Conservation (phyloP, 148 eudicot genomes). For the Camellia lanceoleosa region DNA sequence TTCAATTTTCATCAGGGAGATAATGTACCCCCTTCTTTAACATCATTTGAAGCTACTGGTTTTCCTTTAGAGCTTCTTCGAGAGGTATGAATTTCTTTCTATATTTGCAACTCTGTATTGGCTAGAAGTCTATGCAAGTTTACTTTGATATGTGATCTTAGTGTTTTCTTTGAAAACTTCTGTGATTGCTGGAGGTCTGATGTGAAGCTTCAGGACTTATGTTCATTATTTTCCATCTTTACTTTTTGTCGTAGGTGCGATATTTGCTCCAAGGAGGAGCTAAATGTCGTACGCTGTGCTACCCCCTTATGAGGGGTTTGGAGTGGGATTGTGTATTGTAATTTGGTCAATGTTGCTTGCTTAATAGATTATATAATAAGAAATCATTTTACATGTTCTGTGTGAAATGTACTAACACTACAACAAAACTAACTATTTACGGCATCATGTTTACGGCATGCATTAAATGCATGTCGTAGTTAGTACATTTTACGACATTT, state of each 20-base stretch:
- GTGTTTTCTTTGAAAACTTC: slow-evolving; percentile 30
- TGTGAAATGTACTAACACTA: too few species aligned
- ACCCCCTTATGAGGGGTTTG: slow-evolving; percentile 68
- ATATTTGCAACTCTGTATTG: slow-evolving; percentile 20
- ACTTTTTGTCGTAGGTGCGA: slow-evolving; percentile 97
- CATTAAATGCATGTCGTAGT: too few species aligned
- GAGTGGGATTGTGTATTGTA: too few species aligned
- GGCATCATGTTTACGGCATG: too few species aligned
- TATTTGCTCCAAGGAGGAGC: slow-evolving; percentile 99
- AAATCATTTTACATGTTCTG: too few species aligned
- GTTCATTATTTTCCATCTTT: slow-evolving; percentile 47
- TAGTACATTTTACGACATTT: too few species aligned
- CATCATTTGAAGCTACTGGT: slow-evolving; percentile 75
- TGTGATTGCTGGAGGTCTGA: slow-evolving; percentile 44
- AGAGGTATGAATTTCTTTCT: slow-evolving; percentile 54
- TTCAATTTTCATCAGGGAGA: slow-evolving; percentile 52
- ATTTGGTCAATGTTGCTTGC: too few species aligned
- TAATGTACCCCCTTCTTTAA: slow-evolving; percentile 70
- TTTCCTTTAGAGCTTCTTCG: slow-evolving; percentile 75
- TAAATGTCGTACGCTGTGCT: slow-evolving; percentile 95
- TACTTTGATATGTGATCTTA: slow-evolving; percentile 23
- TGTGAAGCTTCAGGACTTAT: slow-evolving; percentile 48
- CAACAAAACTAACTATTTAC: too few species aligned
- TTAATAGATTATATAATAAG: too few species aligned
- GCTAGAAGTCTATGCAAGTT: slow-evolving; percentile 26